A percentile compares a stretch with the other conserved stretches of the same genome.
phyloP scores from a whole-genome alignment of 169 alveolate species.

The Hepatocystis sp. region DNA sequence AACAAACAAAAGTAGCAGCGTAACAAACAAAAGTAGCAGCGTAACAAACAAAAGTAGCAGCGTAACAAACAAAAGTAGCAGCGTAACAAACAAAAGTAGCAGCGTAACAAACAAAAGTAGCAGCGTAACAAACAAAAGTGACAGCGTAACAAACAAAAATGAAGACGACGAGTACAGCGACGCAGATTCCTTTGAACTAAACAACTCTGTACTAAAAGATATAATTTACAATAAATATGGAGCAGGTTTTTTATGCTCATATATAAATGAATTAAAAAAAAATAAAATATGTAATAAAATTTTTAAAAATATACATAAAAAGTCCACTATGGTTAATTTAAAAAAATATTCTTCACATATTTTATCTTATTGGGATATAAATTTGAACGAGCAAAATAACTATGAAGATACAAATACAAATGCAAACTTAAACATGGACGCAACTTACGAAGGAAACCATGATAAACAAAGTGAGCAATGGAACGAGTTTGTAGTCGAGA shows the following conservation, averaged over 20 bases:
- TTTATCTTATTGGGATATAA: slow-evolving; percentile 30
- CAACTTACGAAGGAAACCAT: not conserved
- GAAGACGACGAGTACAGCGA: slow-evolving; percentile 1
- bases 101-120: not conserved
- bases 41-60: no score
- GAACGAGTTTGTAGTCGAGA: slow-evolving; percentile 14
- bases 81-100: not conserved
- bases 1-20: no score
- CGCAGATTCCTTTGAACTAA: slow-evolving; percentile 12
- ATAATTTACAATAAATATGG: slow-evolving; percentile 38
- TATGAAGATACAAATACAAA: not conserved
- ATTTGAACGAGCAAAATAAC: not conserved
- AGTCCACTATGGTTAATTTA: slow-evolving; percentile 42
- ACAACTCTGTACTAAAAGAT: slow-evolving; percentile 9
- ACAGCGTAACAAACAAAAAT: not conserved
- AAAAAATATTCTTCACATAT: slow-evolving; percentile 17
- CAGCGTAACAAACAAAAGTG: not conserved
- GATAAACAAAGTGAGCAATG: not conserved
- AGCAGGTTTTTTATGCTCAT: slow-evolving; percentile 29
- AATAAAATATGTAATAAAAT: slow-evolving; percentile 4
- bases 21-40: no score
- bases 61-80: no score
- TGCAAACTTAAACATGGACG: no score
- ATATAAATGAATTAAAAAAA: slow-evolving; percentile 10
- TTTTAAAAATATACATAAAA: slow-evolving; percentile 14